Conservation (phyloP, 2,329 filamentous ascomycete genomes). For the Ceratocystis alfenasii region DNA sequence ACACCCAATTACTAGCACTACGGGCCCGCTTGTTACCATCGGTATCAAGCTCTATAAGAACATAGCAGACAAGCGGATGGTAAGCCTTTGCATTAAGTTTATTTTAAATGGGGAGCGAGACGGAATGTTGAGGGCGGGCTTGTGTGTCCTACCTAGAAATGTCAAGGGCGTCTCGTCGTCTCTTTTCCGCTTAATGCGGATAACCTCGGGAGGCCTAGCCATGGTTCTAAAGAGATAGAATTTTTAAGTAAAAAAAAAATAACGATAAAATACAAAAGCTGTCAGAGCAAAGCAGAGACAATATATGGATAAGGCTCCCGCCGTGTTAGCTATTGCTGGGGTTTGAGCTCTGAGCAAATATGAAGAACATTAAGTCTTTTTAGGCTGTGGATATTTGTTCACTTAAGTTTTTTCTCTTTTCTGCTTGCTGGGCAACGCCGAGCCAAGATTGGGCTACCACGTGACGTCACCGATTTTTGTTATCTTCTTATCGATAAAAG, state of each 20-base stretch:
- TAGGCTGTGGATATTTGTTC: constrained; percentile 10
- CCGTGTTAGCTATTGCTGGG: background rate
- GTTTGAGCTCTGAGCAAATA: background rate
- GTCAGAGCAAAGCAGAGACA: background rate
- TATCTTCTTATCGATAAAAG: constrained; percentile 10
- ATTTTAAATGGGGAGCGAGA: background rate
- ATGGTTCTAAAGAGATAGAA: constrained; percentile 28
- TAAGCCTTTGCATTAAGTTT: background rate
- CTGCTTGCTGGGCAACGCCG: background rate
- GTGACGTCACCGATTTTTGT: constrained; percentile 5
- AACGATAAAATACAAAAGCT: background rate
- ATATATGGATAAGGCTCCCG: background rate
- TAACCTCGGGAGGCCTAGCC: constrained; percentile 47
- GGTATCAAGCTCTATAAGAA: constrained; percentile 38
- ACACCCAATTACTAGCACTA: constrained; percentile 42
- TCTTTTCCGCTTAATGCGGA: constrained; percentile 51
- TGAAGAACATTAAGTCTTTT: background rate
- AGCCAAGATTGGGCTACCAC: background rate
- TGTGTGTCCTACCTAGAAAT: constrained; percentile 38
- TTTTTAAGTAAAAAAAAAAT: background rate
- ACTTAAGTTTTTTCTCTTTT: background rate
- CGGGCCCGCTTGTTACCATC: constrained; percentile 41
- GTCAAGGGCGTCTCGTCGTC: constrained; percentile 43
- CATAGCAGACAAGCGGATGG: background rate
- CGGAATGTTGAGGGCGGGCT: constrained; percentile 20